Evolutionary conservation across 2,329 filamentous ascomycete genomes (phyloP).

Genomic region (Westerdykella ornata): DNA sequence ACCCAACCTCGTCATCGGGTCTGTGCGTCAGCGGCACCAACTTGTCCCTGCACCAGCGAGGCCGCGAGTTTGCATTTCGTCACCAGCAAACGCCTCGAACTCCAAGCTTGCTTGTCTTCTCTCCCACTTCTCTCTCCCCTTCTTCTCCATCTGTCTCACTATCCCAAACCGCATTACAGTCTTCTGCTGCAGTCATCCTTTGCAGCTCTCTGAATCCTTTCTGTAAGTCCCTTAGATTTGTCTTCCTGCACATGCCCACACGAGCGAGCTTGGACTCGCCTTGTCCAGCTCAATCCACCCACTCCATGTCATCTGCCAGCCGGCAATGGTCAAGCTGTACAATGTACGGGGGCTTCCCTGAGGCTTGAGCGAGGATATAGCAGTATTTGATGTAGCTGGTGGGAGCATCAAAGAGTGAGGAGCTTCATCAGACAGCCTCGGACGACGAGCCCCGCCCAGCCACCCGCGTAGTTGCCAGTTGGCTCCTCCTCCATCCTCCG

Average conservation of each 20-base stretch:
- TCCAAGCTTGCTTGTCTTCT: constrained; percentile 28
- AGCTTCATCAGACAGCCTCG: constrained; percentile 19
- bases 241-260: too few species aligned
- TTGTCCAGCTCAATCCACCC: too few species aligned
- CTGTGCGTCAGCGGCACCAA: constrained; percentile 17
- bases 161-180: too few species aligned
- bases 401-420: constrained; percentile 2
- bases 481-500: constrained; percentile 18
- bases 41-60: constrained; percentile 14
- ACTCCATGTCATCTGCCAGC: too few species aligned
- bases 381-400: too few species aligned
- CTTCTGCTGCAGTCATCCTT: too few species aligned
- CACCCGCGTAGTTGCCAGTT: constrained; percentile 29
- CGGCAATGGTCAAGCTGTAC: too few species aligned
- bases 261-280: too few species aligned
- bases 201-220: too few species aligned
- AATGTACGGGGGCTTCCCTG: too few species aligned
- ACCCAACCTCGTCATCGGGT: constrained; percentile 15
- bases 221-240: too few species aligned
- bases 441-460: constrained; percentile 29
- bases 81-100: constrained; percentile 26
- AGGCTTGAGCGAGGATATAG: too few species aligned
- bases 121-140: constrained; percentile 3
- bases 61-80: constrained; percentile 27
- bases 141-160: constrained; percentile 1